Percentiles rank a stretch among this genome's conserved stretches.
These are phyloP conservation scores for Calocera viscosa DNA, from an alignment of 768 basidiomycete species.

Conservation along the genomic window DNA sequence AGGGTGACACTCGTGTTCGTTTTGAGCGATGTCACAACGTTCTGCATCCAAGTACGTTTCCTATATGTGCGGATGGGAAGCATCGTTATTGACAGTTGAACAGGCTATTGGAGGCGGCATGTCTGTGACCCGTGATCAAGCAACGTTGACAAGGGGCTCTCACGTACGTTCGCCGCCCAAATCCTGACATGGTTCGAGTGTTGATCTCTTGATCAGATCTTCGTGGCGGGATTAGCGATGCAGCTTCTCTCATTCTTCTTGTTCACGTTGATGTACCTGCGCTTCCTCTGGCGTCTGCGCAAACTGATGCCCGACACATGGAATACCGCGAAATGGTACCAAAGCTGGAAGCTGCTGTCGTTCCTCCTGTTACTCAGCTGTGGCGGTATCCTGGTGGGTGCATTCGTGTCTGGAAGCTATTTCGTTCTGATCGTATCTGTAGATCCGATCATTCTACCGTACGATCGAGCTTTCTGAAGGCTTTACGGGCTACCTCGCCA, in stretches of 20 bases:
- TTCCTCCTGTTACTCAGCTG: constrained; percentile 42
- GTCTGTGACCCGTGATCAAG: constrained; percentile 31
- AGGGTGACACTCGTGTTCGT: constrained; percentile 50
- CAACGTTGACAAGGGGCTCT: constrained; percentile 26
- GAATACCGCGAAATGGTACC: constrained; percentile 35
- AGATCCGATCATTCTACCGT: constrained; percentile 51
- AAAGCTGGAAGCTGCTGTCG: constrained; percentile 49
- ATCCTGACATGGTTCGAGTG: not conserved
- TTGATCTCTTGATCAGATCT: constrained; percentile 25
- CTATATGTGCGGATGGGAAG: not conserved
- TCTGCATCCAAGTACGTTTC: constrained; percentile 45
- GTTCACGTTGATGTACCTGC: constrained; percentile 37
- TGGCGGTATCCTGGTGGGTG: constrained; percentile 47
- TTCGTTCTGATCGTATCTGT: not conserved
- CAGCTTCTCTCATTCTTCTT: constrained; percentile 39
- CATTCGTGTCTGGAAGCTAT: constrained; percentile 24
- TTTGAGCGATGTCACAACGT: constrained; percentile 50
- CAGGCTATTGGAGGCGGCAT: constrained; percentile 41
- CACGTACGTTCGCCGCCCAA: constrained; percentile 24
- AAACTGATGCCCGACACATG: constrained; percentile 33
- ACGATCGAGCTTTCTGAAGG: constrained; percentile 50
- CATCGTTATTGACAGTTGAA: not conserved
- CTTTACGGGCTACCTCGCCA: constrained; percentile 44
- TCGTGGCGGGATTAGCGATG: constrained; percentile 44
- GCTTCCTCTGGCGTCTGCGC: constrained; percentile 41